These are phyloP conservation scores for Alternaria sp. DNA, from an alignment of 2,329 filamentous ascomycete species.

Conservation along the genomic window DNA sequence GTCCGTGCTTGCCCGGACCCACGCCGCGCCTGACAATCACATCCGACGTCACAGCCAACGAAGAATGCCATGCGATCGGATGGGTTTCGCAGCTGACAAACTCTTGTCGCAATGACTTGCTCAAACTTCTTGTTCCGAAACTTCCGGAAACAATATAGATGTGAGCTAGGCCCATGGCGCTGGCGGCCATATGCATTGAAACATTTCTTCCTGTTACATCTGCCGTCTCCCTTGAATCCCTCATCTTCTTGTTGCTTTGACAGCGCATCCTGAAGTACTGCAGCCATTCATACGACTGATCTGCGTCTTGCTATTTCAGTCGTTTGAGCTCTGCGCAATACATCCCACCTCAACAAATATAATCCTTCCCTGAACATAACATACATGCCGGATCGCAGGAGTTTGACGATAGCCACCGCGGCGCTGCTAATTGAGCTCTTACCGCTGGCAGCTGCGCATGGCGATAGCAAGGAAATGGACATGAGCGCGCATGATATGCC, in stretches of 20 bases:
- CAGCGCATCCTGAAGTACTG: constrained; percentile 3
- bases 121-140: constrained; percentile 26
- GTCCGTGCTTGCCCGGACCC: constrained; percentile 12
- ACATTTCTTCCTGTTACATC: constrained; percentile 7
- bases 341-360: background rate
- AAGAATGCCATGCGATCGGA: constrained; percentile 32
- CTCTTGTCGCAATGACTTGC: constrained; percentile 25
- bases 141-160: constrained; percentile 30
- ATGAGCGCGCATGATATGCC: constrained; percentile 32
- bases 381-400: constrained; percentile 37
- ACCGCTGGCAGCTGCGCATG: constrained; percentile 51
- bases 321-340: background rate
- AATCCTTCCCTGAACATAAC: constrained; percentile 2
- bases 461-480: constrained; percentile 42
- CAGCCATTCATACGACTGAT: background rate
- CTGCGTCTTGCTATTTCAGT: background rate
- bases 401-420: constrained; percentile 36
- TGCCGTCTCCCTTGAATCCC: constrained; percentile 10
- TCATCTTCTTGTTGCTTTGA: constrained; percentile 4
- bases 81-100: constrained; percentile 36
- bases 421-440: constrained; percentile 50
- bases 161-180: constrained; percentile 7
- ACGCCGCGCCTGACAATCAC: constrained; percentile 12
- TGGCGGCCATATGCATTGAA: constrained; percentile 4
- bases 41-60: constrained; percentile 17